These are phyloP conservation scores for Cyclospora cayetanensis DNA, from an alignment of 169 alveolate species.

Conservation along the genomic window DNA sequence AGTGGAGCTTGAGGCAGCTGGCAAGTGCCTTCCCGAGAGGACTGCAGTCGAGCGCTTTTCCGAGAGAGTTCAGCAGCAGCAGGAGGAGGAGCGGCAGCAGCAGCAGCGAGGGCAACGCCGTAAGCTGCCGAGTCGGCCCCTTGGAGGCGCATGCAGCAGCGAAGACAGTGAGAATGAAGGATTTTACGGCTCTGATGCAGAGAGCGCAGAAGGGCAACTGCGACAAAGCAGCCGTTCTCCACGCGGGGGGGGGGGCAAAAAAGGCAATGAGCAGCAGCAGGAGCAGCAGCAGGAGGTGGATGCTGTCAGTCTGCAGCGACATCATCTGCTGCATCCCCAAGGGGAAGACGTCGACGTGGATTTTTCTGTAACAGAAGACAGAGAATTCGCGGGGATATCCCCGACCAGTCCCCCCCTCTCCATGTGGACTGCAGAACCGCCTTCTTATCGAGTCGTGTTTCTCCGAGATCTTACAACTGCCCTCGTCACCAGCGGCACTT, in stretches of 20 bases:
- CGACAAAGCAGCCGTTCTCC: neutral
- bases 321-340: conserved; percentile 16
- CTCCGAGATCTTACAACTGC: conserved; percentile 57
- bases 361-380: neutral
- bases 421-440: conserved; percentile 32
- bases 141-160: neutral
- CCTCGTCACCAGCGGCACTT: conserved; percentile 62
- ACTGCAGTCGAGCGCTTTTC: neutral
- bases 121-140: neutral
- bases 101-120: neutral
- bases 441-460: conserved; percentile 27
- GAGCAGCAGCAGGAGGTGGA: neutral
- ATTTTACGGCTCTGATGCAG: neutral
- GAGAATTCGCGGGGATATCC: neutral
- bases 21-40: neutral
- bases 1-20: neutral
- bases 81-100: neutral
- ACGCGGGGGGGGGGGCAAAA: neutral
- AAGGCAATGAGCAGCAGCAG: neutral
- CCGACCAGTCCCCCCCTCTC: neutral
- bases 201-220: neutral
- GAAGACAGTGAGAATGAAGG: neutral
- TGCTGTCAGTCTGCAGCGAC: neutral
- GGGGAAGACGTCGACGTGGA: neutral
- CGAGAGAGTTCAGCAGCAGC: conserved; percentile 1